Evolutionary conservation across 495 filamentous ascomycete species (phyloP).

Genomic region (Hypoxylon perforatum): DNA sequence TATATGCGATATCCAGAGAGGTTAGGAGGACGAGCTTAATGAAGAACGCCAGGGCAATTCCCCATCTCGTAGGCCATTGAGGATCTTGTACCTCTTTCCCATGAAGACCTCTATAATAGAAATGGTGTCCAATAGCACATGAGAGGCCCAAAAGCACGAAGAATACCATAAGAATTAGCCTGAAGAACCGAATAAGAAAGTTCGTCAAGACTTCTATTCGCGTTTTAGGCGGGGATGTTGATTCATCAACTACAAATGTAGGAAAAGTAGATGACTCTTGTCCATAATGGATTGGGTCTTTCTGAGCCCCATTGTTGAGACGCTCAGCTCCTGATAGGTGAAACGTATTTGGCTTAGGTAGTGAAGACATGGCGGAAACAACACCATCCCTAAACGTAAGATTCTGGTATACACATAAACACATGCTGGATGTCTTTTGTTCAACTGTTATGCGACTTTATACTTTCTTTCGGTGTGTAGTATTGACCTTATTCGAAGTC

Average conservation of each 20-base stretch:
- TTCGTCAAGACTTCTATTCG: not conserved
- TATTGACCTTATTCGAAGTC: too few species aligned
- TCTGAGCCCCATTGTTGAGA: not conserved
- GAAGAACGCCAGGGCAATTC: not conserved
- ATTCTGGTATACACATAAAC: not conserved
- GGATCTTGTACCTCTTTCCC: slow-evolving; percentile 1
- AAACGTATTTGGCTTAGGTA: not conserved
- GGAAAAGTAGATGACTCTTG: not conserved
- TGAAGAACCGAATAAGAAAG: not conserved
- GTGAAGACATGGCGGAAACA: not conserved
- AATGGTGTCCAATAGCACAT: slow-evolving; percentile 4
- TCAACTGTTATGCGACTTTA: too few species aligned
- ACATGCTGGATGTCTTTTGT: not conserved
- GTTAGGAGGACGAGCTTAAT: not conserved
- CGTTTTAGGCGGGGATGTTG: not conserved
- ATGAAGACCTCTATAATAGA: slow-evolving; percentile 6
- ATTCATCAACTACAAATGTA: not conserved
- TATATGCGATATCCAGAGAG: not conserved
- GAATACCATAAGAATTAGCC: not conserved
- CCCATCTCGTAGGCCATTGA: slow-evolving; percentile 1
- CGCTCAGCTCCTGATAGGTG: not conserved
- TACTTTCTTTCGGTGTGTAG: too few species aligned
- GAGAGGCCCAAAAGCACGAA: not conserved
- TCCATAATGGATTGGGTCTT: not conserved
- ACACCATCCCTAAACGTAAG: not conserved